Conservation (phyloP, 2,329 filamentous ascomycete genomes). For the Scolecobasidium constrictum region DNA sequence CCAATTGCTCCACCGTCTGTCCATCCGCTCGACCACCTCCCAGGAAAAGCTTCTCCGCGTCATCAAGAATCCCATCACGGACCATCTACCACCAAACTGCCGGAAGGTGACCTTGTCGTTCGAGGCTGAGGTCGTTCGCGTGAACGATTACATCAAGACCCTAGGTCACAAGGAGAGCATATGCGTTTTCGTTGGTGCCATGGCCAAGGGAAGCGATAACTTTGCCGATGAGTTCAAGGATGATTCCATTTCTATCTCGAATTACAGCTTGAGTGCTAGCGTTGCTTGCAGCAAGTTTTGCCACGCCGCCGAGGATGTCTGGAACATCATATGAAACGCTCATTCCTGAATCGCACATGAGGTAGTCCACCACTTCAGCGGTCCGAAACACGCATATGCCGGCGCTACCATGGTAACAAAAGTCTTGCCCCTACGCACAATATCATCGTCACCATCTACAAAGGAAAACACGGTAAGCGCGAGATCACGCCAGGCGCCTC, state of each 20-base stretch:
- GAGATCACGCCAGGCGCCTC: constrained; percentile 1
- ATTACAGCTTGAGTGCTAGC: constrained; percentile 92
- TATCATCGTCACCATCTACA: constrained; percentile 1
- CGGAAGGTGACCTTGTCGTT: constrained; percentile 96
- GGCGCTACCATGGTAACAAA: background rate
- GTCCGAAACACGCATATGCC: background rate
- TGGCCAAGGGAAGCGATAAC: constrained; percentile 93
- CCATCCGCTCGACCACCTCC: constrained; percentile 91
- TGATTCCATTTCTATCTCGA: constrained; percentile 96
- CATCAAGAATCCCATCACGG: constrained; percentile 95
- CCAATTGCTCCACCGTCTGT: constrained; percentile 87
- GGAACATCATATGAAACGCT: constrained; percentile 69
- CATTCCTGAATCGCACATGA: background rate
- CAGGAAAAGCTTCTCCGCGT: constrained; percentile 96
- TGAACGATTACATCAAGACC: constrained; percentile 77
- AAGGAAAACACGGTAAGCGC: constrained; percentile 2
- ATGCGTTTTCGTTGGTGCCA: constrained; percentile 94
- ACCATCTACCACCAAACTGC: constrained; percentile 93
- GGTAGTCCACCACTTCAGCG: background rate
- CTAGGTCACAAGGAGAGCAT: constrained; percentile 80
- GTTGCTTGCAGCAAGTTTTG: constrained; percentile 99
- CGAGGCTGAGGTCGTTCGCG: constrained; percentile 76
- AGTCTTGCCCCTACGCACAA: background rate
- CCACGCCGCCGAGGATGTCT: constrained; percentile 92
- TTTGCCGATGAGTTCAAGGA: constrained; percentile 93